phyloP scores from a whole-genome alignment of 345 rosid species.

The Cardamine chenopodiifolia region DNA sequence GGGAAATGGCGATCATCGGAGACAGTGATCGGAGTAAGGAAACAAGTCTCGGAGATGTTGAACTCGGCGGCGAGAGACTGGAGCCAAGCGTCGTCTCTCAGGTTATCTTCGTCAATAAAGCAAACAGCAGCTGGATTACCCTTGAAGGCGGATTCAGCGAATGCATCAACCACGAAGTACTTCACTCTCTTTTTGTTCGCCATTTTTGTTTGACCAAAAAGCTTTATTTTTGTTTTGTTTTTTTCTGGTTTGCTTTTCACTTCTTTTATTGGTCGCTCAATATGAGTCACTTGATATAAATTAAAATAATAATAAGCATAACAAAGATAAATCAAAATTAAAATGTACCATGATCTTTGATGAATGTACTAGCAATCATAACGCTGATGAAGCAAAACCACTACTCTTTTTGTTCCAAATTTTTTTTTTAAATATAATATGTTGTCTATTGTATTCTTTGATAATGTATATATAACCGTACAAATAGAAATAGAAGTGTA shows the following conservation, averaged over 20 bases:
- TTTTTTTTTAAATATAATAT: too few species aligned
- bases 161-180: conserved; percentile 73
- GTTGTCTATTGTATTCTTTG: too few species aligned
- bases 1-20: conserved; percentile 34
- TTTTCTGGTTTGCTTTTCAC: not conserved
- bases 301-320: too few species aligned
- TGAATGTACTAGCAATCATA: too few species aligned
- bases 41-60: conserved; percentile 55
- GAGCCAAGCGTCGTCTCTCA: conserved; percentile 68
- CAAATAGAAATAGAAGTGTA: too few species aligned
- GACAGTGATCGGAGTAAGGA: conserved; percentile 43
- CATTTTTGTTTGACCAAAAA: conserved; percentile 24
- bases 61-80: conserved; percentile 65
- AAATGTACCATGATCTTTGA: too few species aligned
- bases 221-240: not conserved
- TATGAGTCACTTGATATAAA: too few species aligned
- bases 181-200: conserved; percentile 49
- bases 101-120: conserved; percentile 63
- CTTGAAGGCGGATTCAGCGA: conserved; percentile 69
- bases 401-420: too few species aligned
- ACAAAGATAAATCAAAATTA: too few species aligned
- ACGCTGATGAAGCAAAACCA: too few species aligned
- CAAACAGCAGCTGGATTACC: conserved; percentile 92
- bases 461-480: too few species aligned
- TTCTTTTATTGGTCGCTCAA: too few species aligned